Base-by-base conservation (phyloP, 2,329 filamentous ascomycete genomes). In the Verticillium klebahnii region DNA sequence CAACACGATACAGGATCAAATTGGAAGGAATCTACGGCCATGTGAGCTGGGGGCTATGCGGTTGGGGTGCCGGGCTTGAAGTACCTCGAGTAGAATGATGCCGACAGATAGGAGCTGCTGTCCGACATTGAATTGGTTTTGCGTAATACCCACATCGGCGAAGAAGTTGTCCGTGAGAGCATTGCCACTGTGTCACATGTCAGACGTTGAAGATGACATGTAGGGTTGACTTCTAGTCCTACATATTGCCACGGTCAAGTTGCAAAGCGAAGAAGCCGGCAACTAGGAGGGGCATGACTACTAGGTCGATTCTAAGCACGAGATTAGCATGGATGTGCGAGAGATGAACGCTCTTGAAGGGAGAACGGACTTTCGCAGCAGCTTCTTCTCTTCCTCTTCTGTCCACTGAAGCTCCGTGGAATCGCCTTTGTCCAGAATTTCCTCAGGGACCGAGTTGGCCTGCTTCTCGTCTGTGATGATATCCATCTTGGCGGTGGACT, bases 41-140 rank as follows among this genome's bases (percentile, higher is more conserved):
- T 36, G 34, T 36, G 9, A 36, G 34, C 7, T 56, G n/a, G 31
- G 6, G 7, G 1, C 8, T 29, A n/a, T 63, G 29, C 58, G 8
- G 17, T 19, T 36, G 40, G 12, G 29, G 1, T 11, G 1, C 17
- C 2, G 23, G 45, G 23, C 19, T 5, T 1, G 34, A 37, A 63
- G 32, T 39, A 71, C 70, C 62, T 81, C 75, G 11, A 74, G 70
- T 3, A 81, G 67, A 5, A 82, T 78, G 52, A 82, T 82, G 3
- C 79, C 79, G 1, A 80, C 73, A 0, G 80, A 82, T 1, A 84
- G 72, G 62, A 84, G 72, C 62, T 82, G 80, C 29, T 81, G 77
- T 3, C 82, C 82, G 32, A 82, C 70, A 57, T 84, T 84, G 69
- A 83, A 78, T 63, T 84, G 77, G 63, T 83, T 78, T 5, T 81